phyloP scores from a whole-genome alignment of 192 early-diverging fungal genomes.

The Glomus cerebriforme region DNA sequence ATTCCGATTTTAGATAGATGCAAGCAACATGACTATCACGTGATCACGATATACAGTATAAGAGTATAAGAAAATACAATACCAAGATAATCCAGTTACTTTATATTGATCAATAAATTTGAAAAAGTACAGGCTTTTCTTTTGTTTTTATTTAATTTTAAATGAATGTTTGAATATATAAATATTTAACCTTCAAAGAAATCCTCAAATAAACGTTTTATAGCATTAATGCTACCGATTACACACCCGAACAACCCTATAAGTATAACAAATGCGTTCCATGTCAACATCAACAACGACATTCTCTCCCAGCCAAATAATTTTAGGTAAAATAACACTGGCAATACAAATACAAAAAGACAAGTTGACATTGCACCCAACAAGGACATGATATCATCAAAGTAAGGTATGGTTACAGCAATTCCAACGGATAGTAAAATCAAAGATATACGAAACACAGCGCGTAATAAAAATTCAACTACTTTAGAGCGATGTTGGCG shows the following conservation, averaged over 20 bases:
- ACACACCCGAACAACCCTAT: constrained; percentile 65
- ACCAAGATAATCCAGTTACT: too few species aligned
- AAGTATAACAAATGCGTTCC: constrained; percentile 55
- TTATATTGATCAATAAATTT: too few species aligned
- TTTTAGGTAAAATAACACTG: constrained; percentile 75
- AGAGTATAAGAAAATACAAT: too few species aligned
- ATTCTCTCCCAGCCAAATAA: constrained; percentile 65
- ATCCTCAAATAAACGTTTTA: constrained; percentile 60
- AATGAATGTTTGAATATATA: too few species aligned
- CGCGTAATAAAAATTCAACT: constrained; percentile 59
- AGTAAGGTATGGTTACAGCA: constrained; percentile 74
- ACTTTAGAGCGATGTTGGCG: constrained; percentile 49
- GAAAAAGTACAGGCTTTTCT: too few species aligned
- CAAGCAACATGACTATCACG: too few species aligned
- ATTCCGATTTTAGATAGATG: too few species aligned
- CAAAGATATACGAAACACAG: constrained; percentile 55
- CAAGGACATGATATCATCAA: constrained; percentile 78
- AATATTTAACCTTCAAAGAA: constrained; percentile 17
- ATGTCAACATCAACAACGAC: constrained; percentile 49
- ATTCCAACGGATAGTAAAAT: constrained; percentile 58
- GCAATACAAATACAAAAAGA: constrained; percentile 83
- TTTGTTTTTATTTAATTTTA: too few species aligned
- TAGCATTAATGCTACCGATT: constrained; percentile 67
- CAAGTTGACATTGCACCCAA: constrained; percentile 81
- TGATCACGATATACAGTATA: too few species aligned